These are phyloP conservation scores for Eucalyptus pauciflora DNA, from an alignment of 345 rosid genomes.

Conservation along the genomic window DNA sequence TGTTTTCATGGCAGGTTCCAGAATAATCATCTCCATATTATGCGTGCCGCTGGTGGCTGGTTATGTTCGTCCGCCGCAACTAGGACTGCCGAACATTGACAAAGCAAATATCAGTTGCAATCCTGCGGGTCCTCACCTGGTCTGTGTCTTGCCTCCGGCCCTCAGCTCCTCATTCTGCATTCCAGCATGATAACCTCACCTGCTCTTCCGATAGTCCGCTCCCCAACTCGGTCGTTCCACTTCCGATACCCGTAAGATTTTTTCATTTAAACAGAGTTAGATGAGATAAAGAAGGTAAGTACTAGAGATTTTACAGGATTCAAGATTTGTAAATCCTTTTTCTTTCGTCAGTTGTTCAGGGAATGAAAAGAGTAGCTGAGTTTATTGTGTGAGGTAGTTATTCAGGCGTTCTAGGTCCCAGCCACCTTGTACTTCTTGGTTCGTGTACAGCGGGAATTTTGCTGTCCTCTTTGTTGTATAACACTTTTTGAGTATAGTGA, in stretches of 20 bases:
- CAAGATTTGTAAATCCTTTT: neutral
- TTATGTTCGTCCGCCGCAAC: conserved; percentile 78
- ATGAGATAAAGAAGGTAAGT: neutral
- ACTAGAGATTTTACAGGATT: neutral
- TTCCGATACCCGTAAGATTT: neutral
- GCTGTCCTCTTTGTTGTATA: neutral
- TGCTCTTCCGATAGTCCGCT: neutral
- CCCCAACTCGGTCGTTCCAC: neutral
- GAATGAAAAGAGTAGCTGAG: neutral
- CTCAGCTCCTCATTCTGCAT: conserved; percentile 81
- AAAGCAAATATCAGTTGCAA: conserved; percentile 77
- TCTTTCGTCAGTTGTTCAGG: neutral
- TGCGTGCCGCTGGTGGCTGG: conserved; percentile 87
- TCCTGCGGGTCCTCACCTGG: conserved; percentile 84
- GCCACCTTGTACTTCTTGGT: neutral
- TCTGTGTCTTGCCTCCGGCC: conserved; percentile 81
- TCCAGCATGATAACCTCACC: conserved; percentile 20
- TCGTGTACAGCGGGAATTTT: neutral
- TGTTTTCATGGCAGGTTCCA: conserved; percentile 36
- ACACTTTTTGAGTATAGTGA: neutral
- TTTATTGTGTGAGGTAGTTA: neutral
- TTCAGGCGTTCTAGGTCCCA: neutral
- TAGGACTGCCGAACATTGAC: conserved; percentile 46
- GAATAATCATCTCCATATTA: conserved; percentile 63
- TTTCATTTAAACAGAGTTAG: neutral